These are phyloP conservation scores for Microsporum ferrugineum DNA, from an alignment of 2,329 filamentous ascomycete genomes.

Conservation along the genomic window DNA sequence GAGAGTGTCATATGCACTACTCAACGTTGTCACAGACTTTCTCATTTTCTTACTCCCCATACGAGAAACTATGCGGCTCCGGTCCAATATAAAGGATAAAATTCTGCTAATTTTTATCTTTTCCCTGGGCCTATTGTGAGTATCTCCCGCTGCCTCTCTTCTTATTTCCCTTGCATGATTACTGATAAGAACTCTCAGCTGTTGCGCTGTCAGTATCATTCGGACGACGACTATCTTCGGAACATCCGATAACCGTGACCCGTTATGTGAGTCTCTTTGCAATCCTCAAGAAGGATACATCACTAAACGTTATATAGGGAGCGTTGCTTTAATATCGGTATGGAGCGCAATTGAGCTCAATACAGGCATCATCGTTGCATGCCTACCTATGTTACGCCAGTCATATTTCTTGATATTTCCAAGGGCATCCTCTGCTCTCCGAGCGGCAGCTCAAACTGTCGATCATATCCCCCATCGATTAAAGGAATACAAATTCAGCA, in stretches of 20 bases:
- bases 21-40: slow-evolving; percentile 22
- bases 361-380: slow-evolving; percentile 29
- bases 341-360: slow-evolving; percentile 32
- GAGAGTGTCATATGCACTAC: slow-evolving; percentile 17
- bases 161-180: neutral
- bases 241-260: slow-evolving; percentile 10
- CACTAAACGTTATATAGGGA: slow-evolving; percentile 14
- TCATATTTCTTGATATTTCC: slow-evolving; percentile 19
- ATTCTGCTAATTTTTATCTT: slow-evolving; percentile 18
- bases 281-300: neutral
- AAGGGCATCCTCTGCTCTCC: slow-evolving; percentile 8
- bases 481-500: neutral
- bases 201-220: slow-evolving; percentile 19
- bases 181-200: slow-evolving; percentile 1
- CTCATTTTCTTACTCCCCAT: slow-evolving; percentile 19
- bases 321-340: slow-evolving; percentile 23
- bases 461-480: neutral
- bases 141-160: neutral
- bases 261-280: slow-evolving; percentile 7
- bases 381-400: slow-evolving; percentile 29
- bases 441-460: neutral
- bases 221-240: slow-evolving; percentile 23
- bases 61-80: slow-evolving; percentile 15
- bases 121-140: slow-evolving; percentile 18
- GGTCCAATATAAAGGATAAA: slow-evolving; percentile 15